Evolutionary conservation across 768 basidiomycete genomes (phyloP).

Genomic region (Boletus rubescentipes): DNA sequence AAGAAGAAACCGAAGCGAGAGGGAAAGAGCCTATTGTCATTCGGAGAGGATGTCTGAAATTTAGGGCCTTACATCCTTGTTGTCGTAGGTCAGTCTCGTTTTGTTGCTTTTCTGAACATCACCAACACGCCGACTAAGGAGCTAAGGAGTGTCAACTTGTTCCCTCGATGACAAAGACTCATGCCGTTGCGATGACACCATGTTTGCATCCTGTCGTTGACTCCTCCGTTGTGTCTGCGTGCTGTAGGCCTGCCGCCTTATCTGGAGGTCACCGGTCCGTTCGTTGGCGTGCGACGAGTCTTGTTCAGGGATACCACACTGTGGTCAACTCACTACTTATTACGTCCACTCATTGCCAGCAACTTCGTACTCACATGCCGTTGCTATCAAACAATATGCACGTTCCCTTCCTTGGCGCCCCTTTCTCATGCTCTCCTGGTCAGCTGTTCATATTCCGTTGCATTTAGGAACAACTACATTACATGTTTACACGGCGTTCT

Average conservation of each 20-base stretch:
- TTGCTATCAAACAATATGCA: slow-evolving; percentile 9
- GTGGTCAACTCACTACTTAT: slow-evolving; percentile 2
- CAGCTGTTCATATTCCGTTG: slow-evolving; percentile 5
- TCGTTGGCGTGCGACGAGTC: not conserved
- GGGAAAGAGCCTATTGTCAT: slow-evolving; percentile 40
- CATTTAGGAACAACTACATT: slow-evolving; percentile 4
- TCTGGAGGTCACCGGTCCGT: not conserved
- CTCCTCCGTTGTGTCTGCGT: not conserved
- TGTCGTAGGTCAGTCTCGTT: slow-evolving; percentile 6
- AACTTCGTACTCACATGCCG: slow-evolving; percentile 2
- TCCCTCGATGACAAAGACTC: not conserved
- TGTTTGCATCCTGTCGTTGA: not conserved
- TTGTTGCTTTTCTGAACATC: not conserved
- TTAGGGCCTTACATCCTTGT: not conserved
- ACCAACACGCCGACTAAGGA: not conserved
- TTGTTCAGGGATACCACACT: slow-evolving; percentile 5
- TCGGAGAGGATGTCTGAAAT: slow-evolving; percentile 34
- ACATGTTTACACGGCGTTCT: slow-evolving; percentile 1
- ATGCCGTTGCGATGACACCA: not conserved
- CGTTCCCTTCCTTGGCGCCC: not conserved
- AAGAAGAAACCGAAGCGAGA: slow-evolving; percentile 59
- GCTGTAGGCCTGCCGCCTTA: not conserved
- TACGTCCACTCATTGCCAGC: slow-evolving; percentile 11
- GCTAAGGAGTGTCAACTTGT: not conserved
- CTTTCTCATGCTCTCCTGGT: slow-evolving; percentile 7